Conservation (phyloP, 2,329 filamentous ascomycete genomes). For the Didymella glomerata region DNA sequence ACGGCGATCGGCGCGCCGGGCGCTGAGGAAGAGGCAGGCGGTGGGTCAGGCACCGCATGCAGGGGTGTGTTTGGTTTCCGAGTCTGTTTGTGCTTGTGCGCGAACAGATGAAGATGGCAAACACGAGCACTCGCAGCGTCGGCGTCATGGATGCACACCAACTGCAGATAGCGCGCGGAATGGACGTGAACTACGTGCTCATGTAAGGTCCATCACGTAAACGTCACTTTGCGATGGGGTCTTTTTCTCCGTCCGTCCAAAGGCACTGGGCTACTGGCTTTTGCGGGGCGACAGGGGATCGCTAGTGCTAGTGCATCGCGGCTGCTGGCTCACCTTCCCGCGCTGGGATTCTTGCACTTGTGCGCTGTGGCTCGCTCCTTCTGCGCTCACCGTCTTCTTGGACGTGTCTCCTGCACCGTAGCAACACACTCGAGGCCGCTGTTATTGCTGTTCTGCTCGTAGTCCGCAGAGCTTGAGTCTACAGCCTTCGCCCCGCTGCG, state of each 20-base stretch:
- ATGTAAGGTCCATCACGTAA: conserved; percentile 19
- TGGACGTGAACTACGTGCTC: conserved; percentile 1
- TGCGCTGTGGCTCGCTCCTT: conserved; percentile 21
- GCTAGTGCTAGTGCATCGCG: conserved; percentile 11
- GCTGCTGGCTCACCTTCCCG: conserved; percentile 23
- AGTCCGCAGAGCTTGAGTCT: background rate
- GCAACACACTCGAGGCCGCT: background rate
- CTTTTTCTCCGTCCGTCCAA: conserved; percentile 6
- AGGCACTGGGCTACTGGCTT: conserved; percentile 5
- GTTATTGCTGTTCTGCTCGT: background rate
- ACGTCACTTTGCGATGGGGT: conserved; percentile 10
- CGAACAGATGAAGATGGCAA: background rate
- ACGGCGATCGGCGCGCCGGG: conserved; percentile 1
- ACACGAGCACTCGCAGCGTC: conserved; percentile 3
- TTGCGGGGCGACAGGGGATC: conserved; percentile 19
- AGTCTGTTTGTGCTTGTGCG: conserved; percentile 6
- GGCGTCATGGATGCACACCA: conserved; percentile 10
- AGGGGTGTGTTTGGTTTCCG: conserved; percentile 9
- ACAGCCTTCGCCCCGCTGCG: background rate
- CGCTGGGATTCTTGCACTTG: conserved; percentile 16
- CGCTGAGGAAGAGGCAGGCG: conserved; percentile 6
- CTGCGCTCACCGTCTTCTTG: conserved; percentile 30
- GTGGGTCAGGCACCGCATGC: conserved; percentile 20
- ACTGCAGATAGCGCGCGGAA: background rate
- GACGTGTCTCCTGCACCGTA: conserved; percentile 10